phyloP scores from a whole-genome alignment of 768 basidiomycete species.

The Pulveroboletus sp. region DNA sequence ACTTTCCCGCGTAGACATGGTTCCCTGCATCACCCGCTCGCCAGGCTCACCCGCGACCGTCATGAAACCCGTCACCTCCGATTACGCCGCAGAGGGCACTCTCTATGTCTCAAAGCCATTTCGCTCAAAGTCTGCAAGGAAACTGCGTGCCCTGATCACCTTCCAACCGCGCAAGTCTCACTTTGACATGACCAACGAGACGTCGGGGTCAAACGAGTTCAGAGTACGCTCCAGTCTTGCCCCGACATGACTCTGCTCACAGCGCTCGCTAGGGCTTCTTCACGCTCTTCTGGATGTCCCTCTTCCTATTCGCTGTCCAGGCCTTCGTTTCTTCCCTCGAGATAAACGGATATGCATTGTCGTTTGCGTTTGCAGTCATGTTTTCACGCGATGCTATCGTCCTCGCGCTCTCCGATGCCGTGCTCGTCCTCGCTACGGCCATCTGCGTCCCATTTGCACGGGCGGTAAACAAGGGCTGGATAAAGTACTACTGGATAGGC shows the following conservation, averaged over 20 bases:
- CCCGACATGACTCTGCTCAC: slow-evolving; percentile 3
- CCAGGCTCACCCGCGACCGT: background rate
- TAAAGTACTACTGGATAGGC: slow-evolving; percentile 77
- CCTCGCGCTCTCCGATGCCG: slow-evolving; percentile 79
- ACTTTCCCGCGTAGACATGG: background rate
- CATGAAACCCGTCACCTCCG: slow-evolving; percentile 15
- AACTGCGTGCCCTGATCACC: slow-evolving; percentile 76
- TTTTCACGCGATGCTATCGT: slow-evolving; percentile 83
- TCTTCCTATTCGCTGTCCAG: slow-evolving; percentile 77
- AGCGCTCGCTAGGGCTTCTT: slow-evolving; percentile 73
- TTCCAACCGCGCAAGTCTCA: slow-evolving; percentile 84
- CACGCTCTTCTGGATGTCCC: slow-evolving; percentile 88
- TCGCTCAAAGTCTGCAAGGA: slow-evolving; percentile 71
- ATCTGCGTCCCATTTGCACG: slow-evolving; percentile 84
- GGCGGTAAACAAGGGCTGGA: slow-evolving; percentile 73
- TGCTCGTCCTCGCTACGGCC: slow-evolving; percentile 74
- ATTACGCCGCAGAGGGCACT: slow-evolving; percentile 57
- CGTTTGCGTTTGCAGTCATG: slow-evolving; percentile 78
- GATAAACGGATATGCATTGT: slow-evolving; percentile 73
- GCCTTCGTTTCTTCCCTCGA: slow-evolving; percentile 79
- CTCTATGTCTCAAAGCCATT: slow-evolving; percentile 75
- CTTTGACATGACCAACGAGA: slow-evolving; percentile 80
- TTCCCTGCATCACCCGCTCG: slow-evolving; percentile 3
- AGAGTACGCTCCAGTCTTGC: slow-evolving; percentile 42
- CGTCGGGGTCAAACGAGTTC: slow-evolving; percentile 79